Percentiles rank a stretch among this genome's conserved stretches.
Evolutionary conservation across 1,284 basidiomycete species (phyloP).

Genomic region (Fomitopsis betulina): DNA sequence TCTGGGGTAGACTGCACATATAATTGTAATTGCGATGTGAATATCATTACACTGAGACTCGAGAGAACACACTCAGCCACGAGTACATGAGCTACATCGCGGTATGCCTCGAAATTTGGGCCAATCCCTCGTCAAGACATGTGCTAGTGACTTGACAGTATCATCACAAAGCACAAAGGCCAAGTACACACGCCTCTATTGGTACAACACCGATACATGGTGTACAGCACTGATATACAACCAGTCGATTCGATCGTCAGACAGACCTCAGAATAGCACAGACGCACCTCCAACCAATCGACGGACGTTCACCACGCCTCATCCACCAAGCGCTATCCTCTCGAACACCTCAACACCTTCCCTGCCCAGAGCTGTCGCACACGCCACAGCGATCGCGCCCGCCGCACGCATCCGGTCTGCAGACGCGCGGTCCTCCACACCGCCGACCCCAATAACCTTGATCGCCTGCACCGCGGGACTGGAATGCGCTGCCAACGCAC

Average conservation of each 20-base stretch:
- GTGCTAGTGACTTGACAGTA: too few species aligned
- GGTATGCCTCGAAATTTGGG: too few species aligned
- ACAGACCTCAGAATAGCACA: background rate
- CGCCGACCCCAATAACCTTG: conserved; percentile 70
- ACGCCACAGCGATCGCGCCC: conserved; percentile 68
- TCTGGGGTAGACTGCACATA: too few species aligned
- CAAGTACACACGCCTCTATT: too few species aligned
- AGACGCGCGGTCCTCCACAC: conserved; percentile 59
- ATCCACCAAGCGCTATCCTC: conserved; percentile 24
- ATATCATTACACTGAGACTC: too few species aligned
- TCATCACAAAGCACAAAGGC: too few species aligned
- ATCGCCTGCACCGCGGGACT: conserved; percentile 43
- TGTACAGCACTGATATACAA: too few species aligned
- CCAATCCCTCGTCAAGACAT: too few species aligned
- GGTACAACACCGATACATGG: too few species aligned
- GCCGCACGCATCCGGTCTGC: conserved; percentile 61
- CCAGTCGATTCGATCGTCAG: background rate
- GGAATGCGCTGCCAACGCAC: conserved; percentile 40
- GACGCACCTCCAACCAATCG: background rate
- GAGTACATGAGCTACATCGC: too few species aligned
- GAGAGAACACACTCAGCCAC: too few species aligned
- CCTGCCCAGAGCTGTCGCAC: conserved; percentile 68
- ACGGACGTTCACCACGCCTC: background rate
- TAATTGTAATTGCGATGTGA: too few species aligned
- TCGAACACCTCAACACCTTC: conserved; percentile 62